Percentiles rank a stretch among this genome's conserved stretches.
Evolutionary conservation across 2,329 filamentous ascomycete genomes (phyloP).

Genomic region (Beauveria sp.): DNA sequence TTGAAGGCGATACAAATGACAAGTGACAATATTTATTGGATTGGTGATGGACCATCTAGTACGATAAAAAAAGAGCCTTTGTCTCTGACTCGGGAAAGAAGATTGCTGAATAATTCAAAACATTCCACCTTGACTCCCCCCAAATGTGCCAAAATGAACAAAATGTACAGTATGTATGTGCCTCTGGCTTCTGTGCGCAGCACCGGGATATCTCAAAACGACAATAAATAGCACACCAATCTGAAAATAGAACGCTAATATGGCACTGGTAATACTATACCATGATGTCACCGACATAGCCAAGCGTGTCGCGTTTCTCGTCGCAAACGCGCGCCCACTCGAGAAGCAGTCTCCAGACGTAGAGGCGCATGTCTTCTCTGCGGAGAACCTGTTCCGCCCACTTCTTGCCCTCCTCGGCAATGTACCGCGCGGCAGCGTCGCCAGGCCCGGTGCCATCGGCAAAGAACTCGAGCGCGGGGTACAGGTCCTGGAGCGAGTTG

Average conservation of each 20-base stretch:
- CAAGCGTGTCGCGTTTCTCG: constrained; percentile 34
- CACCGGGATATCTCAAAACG: not conserved
- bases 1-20: too few relatives aligned
- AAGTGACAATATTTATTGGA: too few relatives aligned
- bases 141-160: not conserved
- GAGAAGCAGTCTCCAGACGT: constrained; percentile 53
- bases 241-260: not conserved
- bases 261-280: not conserved
- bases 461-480: constrained; percentile 58
- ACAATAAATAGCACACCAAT: not conserved
- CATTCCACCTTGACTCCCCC: not conserved
- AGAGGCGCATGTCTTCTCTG: constrained; percentile 59
- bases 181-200: not conserved
- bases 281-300: constrained; percentile 35
- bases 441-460: constrained; percentile 38
- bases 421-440: constrained; percentile 49
- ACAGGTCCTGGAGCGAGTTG: constrained; percentile 59
- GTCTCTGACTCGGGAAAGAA: too few relatives aligned
- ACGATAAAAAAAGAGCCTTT: too few relatives aligned
- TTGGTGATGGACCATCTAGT: too few relatives aligned
- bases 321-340: constrained; percentile 48
- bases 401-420: constrained; percentile 50
- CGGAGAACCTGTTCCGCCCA: constrained; percentile 58
- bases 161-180: not conserved
- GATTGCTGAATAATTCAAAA: not conserved